Evolutionary conservation across 2,329 filamentous ascomycete genomes (phyloP).

Genomic region (Magnaporthales sp.): DNA sequence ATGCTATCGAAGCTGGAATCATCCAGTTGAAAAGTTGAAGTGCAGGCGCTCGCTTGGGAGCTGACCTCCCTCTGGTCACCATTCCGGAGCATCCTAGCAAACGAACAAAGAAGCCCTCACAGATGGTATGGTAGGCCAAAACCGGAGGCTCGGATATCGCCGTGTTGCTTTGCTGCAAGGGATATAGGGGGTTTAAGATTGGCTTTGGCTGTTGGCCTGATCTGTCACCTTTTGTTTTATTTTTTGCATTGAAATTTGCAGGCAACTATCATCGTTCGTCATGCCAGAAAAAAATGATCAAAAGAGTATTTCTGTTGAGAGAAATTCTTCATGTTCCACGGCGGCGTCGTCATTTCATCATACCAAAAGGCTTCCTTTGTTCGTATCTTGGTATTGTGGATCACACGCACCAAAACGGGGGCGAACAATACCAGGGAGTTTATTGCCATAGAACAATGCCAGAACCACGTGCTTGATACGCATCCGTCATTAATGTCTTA

Average conservation of each 20-base stretch:
- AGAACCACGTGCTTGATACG: not conserved
- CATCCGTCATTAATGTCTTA: not conserved
- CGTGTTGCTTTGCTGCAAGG: not conserved
- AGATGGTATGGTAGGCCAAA: not conserved
- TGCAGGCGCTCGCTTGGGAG: not conserved
- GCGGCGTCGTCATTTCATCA: not conserved
- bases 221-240: not conserved
- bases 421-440: not conserved
- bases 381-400: not conserved
- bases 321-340: not conserved
- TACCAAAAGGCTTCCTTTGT: not conserved
- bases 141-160: not conserved
- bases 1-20: not conserved
- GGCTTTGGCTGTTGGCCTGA: not conserved
- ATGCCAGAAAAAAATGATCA: not conserved
- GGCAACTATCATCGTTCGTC: not conserved
- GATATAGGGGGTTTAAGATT: not conserved
- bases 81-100: not conserved
- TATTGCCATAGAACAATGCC: not conserved
- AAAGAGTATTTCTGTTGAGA: no score
- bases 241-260: no score
- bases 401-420: not conserved
- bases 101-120: not conserved
- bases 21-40: not conserved
- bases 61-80: not conserved